These are phyloP conservation scores for Oryza glumipatula DNA, from an alignment of 176 grass and related monocot genomes.

Conservation along the genomic window DNA sequence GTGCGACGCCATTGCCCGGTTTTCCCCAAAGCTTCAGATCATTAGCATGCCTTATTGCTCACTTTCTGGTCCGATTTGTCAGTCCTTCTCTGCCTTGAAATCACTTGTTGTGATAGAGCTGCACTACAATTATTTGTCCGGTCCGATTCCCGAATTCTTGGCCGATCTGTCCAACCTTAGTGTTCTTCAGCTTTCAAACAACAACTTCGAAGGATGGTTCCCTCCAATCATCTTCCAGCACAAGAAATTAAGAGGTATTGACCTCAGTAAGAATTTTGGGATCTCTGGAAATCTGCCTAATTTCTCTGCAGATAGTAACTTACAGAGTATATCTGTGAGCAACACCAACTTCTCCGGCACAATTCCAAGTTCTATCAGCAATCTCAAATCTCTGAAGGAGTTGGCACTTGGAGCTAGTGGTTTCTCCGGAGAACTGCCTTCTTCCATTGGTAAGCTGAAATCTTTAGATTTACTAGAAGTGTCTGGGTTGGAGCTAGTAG, in stretches of 20 bases:
- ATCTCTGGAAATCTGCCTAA: slow-evolving; percentile 2
- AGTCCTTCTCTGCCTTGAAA: slow-evolving; percentile 8
- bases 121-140: slow-evolving; percentile 38
- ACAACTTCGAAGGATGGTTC: slow-evolving; percentile 28
- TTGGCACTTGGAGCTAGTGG: no score
- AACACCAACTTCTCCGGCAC: no score
- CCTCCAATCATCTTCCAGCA: slow-evolving; percentile 38
- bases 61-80: slow-evolving; percentile 29
- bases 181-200: slow-evolving; percentile 27
- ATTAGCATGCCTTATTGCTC: slow-evolving; percentile 37
- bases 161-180: slow-evolving; percentile 30
- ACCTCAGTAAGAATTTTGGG: no score
- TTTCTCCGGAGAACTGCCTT: no score
- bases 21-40: slow-evolving; percentile 20
- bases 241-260: neutral
- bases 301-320: slow-evolving; percentile 26
- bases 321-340: slow-evolving; percentile 5
- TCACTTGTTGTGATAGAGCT: slow-evolving; percentile 32
- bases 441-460: no score
- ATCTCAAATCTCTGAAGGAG: no score
- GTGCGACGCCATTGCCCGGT: neutral
- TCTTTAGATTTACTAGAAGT: no score
- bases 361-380: no score
- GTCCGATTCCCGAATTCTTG: slow-evolving; percentile 39
- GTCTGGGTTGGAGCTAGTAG: no score